Conservation (phyloP, 352 stramenopile genomes). For the Phytophthora macrochlamydospora region DNA sequence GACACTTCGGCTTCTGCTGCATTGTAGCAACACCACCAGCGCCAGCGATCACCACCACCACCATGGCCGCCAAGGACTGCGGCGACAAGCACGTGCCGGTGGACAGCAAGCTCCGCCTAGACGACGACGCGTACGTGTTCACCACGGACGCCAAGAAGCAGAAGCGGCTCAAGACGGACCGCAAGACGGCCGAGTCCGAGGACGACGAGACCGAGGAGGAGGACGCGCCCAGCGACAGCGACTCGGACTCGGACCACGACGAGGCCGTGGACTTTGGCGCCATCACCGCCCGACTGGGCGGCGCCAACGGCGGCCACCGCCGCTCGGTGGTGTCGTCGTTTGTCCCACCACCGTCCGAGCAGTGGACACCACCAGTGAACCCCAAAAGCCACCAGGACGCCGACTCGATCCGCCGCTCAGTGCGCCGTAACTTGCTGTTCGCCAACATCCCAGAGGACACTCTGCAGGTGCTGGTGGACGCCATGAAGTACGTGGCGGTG, state of each 20-base stretch:
- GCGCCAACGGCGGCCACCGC: slow-evolving; percentile 41
- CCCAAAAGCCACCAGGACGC: slow-evolving; percentile 58
- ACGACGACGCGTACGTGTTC: slow-evolving; percentile 20
- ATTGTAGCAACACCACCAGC: too few relatives aligned
- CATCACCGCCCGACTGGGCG: slow-evolving; percentile 44
- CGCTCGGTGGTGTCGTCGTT: slow-evolving; percentile 66
- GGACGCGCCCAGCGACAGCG: slow-evolving; percentile 32
- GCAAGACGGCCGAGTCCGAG: slow-evolving; percentile 25
- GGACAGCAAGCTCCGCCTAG: slow-evolving; percentile 35
- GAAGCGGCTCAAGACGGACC: slow-evolving; percentile 40
- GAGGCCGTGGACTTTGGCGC: slow-evolving; percentile 46
- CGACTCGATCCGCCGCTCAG: slow-evolving; percentile 56
- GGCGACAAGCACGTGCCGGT: slow-evolving; percentile 1
- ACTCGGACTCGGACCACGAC: slow-evolving; percentile 29
- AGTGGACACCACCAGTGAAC: slow-evolving; percentile 59
- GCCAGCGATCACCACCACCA: not conserved
- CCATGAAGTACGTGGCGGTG: slow-evolving; percentile 70
- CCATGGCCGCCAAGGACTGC: slow-evolving; percentile 41
- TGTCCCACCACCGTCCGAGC: slow-evolving; percentile 46
- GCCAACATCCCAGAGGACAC: slow-evolving; percentile 70
- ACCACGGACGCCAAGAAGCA: slow-evolving; percentile 11
- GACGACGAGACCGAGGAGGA: slow-evolving; percentile 39
- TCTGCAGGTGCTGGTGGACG: slow-evolving; percentile 66
- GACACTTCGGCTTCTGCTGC: not conserved
- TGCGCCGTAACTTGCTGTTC: slow-evolving; percentile 73